phyloP scores from a whole-genome alignment of 2,329 filamentous ascomycete genomes.

The Trichoderma simmonsii region DNA sequence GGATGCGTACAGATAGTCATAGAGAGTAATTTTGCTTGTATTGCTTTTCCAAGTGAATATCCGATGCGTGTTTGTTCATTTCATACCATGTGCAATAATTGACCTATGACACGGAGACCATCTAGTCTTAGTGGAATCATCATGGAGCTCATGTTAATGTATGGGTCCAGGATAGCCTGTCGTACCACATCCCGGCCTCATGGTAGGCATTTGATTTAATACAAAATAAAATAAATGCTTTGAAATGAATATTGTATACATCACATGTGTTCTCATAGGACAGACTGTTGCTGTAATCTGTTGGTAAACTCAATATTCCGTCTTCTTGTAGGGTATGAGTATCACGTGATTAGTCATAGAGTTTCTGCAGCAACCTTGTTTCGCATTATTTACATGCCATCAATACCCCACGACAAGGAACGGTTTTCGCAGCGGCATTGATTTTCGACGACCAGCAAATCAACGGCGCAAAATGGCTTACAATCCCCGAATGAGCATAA shows the following conservation, averaged over 20 bases:
- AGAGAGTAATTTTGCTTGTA: not conserved
- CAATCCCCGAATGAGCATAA: constrained; percentile 60
- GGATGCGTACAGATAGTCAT: not conserved
- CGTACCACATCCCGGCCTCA: not conserved
- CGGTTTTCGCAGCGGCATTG: not conserved
- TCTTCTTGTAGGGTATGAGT: not conserved
- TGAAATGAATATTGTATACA: not conserved
- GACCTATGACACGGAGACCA: too few species aligned
- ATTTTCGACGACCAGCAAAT: not conserved
- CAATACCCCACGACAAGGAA: not conserved
- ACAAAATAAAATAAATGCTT: not conserved
- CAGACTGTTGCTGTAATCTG: not conserved
- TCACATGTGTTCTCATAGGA: not conserved
- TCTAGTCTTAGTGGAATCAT: not conserved
- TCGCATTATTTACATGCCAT: not conserved
- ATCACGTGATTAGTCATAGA: not conserved
- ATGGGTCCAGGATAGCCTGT: not conserved
- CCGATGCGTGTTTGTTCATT: not conserved
- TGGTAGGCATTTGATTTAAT: accelerated
- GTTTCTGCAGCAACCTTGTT: constrained; percentile 21
- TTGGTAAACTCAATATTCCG: not conserved
- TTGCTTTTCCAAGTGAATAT: not conserved
- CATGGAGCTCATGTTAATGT: not conserved
- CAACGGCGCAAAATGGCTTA: constrained; percentile 47
- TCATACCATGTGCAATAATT: not conserved